Evolutionary conservation across 129 eudicot species (phyloP).

Genomic region (Glebionis coronaria): DNA sequence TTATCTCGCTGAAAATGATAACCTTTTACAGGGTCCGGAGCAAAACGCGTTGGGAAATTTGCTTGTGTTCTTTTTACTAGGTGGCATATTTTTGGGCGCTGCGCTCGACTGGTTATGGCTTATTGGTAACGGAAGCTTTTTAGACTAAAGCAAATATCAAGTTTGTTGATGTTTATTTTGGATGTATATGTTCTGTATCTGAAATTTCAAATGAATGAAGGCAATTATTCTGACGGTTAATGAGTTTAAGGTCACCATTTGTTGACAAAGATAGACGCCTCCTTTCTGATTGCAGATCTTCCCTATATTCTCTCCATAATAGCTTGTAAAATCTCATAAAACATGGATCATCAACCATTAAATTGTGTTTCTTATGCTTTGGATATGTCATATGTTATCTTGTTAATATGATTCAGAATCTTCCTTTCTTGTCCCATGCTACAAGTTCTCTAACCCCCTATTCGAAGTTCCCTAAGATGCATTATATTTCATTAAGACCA

Average conservation of each 20-base stretch:
- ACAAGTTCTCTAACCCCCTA: conserved; percentile 26
- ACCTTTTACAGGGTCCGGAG: conserved; percentile 63
- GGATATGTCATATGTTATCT: conserved; percentile 11
- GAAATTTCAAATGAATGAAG: conserved; percentile 24
- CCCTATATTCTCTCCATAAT: conserved; percentile 28
- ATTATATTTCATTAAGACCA: conserved; percentile 12
- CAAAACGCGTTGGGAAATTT: conserved; percentile 78
- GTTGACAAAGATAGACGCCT: conserved; percentile 21
- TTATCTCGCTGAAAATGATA: background rate
- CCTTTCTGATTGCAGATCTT: conserved; percentile 18
- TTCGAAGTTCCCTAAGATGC: conserved; percentile 16
- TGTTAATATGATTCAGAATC: conserved; percentile 29
- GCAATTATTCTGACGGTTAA: conserved; percentile 35
- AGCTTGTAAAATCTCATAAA: conserved; percentile 26
- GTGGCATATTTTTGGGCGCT: conserved; percentile 63
- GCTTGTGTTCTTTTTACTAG: conserved; percentile 52
- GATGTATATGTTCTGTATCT: background rate
- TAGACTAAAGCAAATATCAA: background rate
- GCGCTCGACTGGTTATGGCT: conserved; percentile 78
- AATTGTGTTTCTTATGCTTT: conserved; percentile 8
- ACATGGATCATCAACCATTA: conserved; percentile 1
- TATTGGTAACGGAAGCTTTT: conserved; percentile 50
- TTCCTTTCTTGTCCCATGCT: conserved; percentile 30
- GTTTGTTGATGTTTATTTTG: background rate
- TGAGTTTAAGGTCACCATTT: conserved; percentile 25